Conservation (phyloP, 2,329 filamentous ascomycete species). For the Alternaria rosae region DNA sequence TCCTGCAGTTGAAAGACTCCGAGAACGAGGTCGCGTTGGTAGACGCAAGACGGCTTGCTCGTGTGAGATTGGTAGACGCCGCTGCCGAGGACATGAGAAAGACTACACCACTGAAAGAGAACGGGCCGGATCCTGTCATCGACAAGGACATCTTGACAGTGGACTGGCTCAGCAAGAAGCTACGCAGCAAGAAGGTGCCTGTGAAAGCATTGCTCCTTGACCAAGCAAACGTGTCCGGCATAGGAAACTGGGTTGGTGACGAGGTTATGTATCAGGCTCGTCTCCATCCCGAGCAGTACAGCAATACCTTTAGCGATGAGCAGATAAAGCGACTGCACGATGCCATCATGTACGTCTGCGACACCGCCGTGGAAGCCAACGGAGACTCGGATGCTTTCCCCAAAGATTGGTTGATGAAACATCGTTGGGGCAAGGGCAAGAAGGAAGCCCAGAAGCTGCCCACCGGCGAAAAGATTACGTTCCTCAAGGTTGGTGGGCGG, state of each 20-base stretch:
- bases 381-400: constrained; percentile 87
- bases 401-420: constrained; percentile 81
- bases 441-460: constrained; percentile 75
- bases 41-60: constrained; percentile 78
- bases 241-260: constrained; percentile 97
- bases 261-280: constrained; percentile 90
- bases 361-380: constrained; percentile 77
- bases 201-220: constrained; percentile 89
- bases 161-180: constrained; percentile 74
- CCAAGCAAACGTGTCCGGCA: constrained; percentile 78
- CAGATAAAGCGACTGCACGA: constrained; percentile 77
- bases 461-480: constrained; percentile 83
- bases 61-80: constrained; percentile 84
- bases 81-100: constrained; percentile 77
- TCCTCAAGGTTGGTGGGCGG: constrained; percentile 86
- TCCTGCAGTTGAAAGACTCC: constrained; percentile 69
- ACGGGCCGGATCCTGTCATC: constrained; percentile 90
- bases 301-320: constrained; percentile 75
- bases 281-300: constrained; percentile 92
- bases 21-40: constrained; percentile 79
- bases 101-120: constrained; percentile 81
- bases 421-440: constrained; percentile 89
- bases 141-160: constrained; percentile 80
- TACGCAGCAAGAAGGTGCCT: constrained; percentile 80
- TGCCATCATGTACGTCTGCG: constrained; percentile 79